Conservation (phyloP, 2,329 filamentous ascomycete genomes). For the Cadophora sp. region DNA sequence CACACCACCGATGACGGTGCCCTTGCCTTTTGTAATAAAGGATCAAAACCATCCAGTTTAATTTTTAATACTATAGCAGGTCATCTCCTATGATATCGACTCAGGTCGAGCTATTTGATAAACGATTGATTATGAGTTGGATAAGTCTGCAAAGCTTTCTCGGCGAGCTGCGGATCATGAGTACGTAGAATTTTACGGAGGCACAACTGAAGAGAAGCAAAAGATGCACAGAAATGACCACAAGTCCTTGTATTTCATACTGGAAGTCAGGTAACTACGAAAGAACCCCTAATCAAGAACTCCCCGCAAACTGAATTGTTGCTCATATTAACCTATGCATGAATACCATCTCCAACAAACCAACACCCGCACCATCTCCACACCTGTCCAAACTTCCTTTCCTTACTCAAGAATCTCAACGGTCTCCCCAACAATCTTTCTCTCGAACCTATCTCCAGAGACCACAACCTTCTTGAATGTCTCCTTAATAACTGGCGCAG, state of each 20-base stretch:
- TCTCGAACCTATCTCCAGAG: background rate
- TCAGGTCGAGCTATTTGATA: no score
- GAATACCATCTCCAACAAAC: background rate
- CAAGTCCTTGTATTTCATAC: background rate
- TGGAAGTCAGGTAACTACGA: background rate
- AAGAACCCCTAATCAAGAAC: background rate
- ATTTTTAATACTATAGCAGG: no score
- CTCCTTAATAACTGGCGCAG: constrained; percentile 3
- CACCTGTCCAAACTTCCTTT: background rate
- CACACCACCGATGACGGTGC: background rate
- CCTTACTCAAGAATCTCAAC: background rate
- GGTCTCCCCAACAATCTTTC: constrained; percentile 7
- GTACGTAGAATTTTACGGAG: no score
- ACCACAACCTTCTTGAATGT: constrained; percentile 13
- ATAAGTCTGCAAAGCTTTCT: no score
- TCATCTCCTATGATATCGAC: no score
- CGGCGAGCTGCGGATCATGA: no score
- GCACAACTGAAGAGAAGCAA: background rate
- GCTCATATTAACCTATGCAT: background rate
- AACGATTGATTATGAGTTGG: no score
- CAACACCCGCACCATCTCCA: background rate
- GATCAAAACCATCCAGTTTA: no score
- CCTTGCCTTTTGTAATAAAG: no score
- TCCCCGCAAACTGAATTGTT: background rate
- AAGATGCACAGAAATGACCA: background rate